Conservation (phyloP, 1,139 yeast species). For the Meyerozyma smithsonii region DNA sequence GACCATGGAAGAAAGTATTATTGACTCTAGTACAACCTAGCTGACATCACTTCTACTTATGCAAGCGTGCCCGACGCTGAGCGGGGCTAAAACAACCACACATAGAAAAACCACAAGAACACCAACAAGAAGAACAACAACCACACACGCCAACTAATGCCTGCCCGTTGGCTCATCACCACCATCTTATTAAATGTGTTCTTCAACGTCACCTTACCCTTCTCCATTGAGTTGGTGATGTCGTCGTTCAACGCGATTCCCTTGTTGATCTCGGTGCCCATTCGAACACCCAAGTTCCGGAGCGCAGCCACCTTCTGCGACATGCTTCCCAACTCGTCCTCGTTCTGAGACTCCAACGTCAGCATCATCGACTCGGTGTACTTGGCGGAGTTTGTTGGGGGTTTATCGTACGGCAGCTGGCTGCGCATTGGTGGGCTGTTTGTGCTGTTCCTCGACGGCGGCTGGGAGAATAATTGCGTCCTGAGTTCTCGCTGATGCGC, state of each 20-base stretch:
- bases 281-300: constrained; percentile 64
- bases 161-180: constrained; percentile 77
- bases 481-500: constrained; percentile 45
- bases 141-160: constrained; percentile 81
- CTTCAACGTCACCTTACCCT: constrained; percentile 47
- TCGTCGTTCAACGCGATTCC: constrained; percentile 60
- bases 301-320: constrained; percentile 65
- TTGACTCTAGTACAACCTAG: neutral
- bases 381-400: constrained; percentile 29
- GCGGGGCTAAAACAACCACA: constrained; percentile 57
- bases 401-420: constrained; percentile 48
- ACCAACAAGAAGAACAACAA: constrained; percentile 58
- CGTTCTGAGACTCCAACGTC: constrained; percentile 80
- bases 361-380: constrained; percentile 56
- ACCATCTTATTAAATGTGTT: constrained; percentile 72
- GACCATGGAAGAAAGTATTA: neutral
- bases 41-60: neutral
- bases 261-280: constrained; percentile 83
- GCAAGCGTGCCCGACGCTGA: constrained; percentile 14
- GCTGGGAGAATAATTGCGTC: constrained; percentile 37
- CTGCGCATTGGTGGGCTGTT: constrained; percentile 34
- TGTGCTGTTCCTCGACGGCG: constrained; percentile 22
- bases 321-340: constrained; percentile 69
- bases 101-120: constrained; percentile 67
- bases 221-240: constrained; percentile 44